phyloP scores from a whole-genome alignment of 495 filamentous ascomycete species.

The Penicillium arizonense region DNA sequence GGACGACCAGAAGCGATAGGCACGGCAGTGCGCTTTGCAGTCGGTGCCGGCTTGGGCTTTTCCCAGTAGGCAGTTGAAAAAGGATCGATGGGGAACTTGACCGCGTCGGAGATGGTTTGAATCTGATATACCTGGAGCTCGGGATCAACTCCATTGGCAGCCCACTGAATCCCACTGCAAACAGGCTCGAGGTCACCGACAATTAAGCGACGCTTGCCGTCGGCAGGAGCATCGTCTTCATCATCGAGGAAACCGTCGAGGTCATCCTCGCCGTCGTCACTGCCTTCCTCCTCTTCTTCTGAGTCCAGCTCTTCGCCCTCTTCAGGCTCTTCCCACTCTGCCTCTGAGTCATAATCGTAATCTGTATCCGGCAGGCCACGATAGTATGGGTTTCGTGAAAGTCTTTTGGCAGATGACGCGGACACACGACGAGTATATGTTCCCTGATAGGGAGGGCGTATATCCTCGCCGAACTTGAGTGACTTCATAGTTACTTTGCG shows the following conservation, averaged over 20 bases:
- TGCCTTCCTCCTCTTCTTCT: constrained; percentile 71
- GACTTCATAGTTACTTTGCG: constrained; percentile 69
- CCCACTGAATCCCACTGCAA: constrained; percentile 80
- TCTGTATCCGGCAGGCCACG: constrained; percentile 64
- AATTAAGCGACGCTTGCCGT: constrained; percentile 47
- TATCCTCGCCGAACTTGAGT: constrained; percentile 80
- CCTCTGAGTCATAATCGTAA: constrained; percentile 97
- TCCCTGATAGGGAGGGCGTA: constrained; percentile 86
- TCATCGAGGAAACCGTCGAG: constrained; percentile 56
- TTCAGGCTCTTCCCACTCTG: constrained; percentile 84
- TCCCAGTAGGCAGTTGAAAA: constrained; percentile 83
- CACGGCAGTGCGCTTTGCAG: neutral
- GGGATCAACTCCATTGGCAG: constrained; percentile 51
- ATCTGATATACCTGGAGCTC: constrained; percentile 59
- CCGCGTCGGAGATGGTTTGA: constrained; percentile 62
- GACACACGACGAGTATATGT: constrained; percentile 66
- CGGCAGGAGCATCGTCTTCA: constrained; percentile 43
- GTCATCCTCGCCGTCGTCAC: constrained; percentile 53
- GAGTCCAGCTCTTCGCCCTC: constrained; percentile 77
- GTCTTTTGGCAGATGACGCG: constrained; percentile 44
- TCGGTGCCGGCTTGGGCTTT: constrained; percentile 26
- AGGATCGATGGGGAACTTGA: constrained; percentile 70
- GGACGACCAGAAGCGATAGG: neutral
- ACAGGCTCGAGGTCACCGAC: constrained; percentile 71
- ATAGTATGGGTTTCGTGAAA: constrained; percentile 70